Percentiles rank a stretch among this genome's conserved stretches.
These are phyloP conservation scores for Pelagophyceae sp. DNA, from an alignment of 352 stramenopile species.

Conservation along the genomic window DNA sequence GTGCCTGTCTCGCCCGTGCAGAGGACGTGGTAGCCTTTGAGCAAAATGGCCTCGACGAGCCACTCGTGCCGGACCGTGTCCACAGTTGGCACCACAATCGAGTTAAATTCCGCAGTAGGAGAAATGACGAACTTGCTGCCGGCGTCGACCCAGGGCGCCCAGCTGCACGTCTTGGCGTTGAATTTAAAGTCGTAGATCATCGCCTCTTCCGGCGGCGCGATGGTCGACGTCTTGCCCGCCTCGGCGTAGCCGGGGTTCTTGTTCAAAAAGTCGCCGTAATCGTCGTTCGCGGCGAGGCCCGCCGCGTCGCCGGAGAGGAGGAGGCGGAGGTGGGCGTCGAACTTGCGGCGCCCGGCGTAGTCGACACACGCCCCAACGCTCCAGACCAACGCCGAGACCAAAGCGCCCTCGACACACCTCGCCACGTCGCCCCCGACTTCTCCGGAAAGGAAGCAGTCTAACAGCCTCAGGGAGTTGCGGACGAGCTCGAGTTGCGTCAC, in stretches of 20 bases:
- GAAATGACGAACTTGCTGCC: constrained; percentile 39
- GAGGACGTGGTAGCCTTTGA: constrained; percentile 73
- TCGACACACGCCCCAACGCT: constrained; percentile 80
- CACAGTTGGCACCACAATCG: constrained; percentile 80
- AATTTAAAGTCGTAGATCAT: constrained; percentile 79
- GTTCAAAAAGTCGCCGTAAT: constrained; percentile 66
- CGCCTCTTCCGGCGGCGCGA: constrained; percentile 49
- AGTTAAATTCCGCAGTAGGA: constrained; percentile 50
- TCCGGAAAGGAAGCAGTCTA: constrained; percentile 61
- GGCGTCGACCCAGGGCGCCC: constrained; percentile 47
- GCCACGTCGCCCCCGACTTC: constrained; percentile 53
- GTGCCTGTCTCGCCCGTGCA: constrained; percentile 80
- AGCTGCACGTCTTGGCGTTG: constrained; percentile 65
- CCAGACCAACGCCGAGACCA: constrained; percentile 75
- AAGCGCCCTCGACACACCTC: constrained; percentile 62
- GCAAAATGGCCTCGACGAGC: constrained; percentile 73
- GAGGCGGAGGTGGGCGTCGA: constrained; percentile 68
- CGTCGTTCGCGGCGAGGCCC: constrained; percentile 29
- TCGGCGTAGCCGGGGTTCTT: constrained; percentile 66
- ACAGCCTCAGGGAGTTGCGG: constrained; percentile 62
- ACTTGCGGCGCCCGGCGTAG: constrained; percentile 59
- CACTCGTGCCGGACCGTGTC: constrained; percentile 80
- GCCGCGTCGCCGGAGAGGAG: constrained; percentile 48
- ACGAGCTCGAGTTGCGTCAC: constrained; percentile 69
- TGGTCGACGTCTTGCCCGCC: constrained; percentile 33